A percentile compares a stretch with the other conserved stretches of the same genome.
phyloP scores from a whole-genome alignment of 345 rosid genomes.

The Lepidium aucheri region DNA sequence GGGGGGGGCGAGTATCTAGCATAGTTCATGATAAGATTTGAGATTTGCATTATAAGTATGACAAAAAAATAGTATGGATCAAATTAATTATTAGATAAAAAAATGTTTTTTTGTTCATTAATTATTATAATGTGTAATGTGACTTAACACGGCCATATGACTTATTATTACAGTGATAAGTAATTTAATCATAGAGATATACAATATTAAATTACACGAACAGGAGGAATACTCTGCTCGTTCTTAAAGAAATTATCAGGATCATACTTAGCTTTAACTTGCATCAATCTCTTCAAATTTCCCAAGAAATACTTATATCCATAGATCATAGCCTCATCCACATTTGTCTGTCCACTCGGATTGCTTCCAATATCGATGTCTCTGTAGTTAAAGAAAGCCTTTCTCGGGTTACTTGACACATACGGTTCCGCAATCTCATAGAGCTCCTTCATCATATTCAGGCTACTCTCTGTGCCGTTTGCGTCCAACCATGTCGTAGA shows the following conservation, averaged over 20 bases:
- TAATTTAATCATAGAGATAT: not conserved
- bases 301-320: conserved; percentile 30
- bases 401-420: conserved; percentile 37
- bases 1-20: no score
- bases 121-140: no score
- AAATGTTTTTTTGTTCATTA: no score
- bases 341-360: not conserved
- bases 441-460: conserved; percentile 27
- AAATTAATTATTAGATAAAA: no score
- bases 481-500: conserved; percentile 24
- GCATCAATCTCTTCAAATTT: conserved; percentile 28
- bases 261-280: conserved; percentile 28
- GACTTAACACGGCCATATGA: not conserved
- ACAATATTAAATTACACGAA: not conserved
- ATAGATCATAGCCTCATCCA: conserved; percentile 21
- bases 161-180: not conserved
- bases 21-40: no score
- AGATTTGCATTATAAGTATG: no score
- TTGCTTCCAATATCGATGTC: conserved; percentile 24
- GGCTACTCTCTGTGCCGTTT: not conserved
- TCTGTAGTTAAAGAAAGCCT: conserved; percentile 27
- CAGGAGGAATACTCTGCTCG: conserved; percentile 30
- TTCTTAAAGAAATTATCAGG: conserved; percentile 30
- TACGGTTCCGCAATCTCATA: conserved; percentile 29
- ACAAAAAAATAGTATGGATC: no score